Conservation (phyloP, 2,329 filamentous ascomycete genomes). For the Pezizomycotina sp. region DNA sequence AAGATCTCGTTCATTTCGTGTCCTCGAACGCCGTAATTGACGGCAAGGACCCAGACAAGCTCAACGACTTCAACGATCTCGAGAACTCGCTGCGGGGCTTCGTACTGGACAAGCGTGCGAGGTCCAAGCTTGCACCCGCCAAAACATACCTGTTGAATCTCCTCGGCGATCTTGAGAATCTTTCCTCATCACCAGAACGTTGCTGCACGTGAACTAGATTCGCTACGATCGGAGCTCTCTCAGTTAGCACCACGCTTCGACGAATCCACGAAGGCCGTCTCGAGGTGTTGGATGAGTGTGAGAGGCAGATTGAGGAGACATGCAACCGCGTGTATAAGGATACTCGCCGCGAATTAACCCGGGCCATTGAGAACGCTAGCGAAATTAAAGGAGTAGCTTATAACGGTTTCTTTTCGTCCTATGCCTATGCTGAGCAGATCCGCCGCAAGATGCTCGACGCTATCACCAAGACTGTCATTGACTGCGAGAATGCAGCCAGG, state of each 20-base stretch:
- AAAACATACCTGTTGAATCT: conserved; percentile 92
- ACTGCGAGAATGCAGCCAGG: conserved; percentile 76
- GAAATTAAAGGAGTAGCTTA: conserved; percentile 69
- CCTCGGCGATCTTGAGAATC: conserved; percentile 64
- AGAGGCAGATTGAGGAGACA: conserved; percentile 65
- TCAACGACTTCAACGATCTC: conserved; percentile 74
- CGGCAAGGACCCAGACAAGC: conserved; percentile 73
- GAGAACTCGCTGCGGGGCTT: conserved; percentile 82
- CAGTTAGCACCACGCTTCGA: conserved; percentile 76
- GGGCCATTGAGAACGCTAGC: conserved; percentile 61
- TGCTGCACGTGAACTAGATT: conserved; percentile 65
- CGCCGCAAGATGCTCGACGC: conserved; percentile 83
- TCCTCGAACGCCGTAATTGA: conserved; percentile 90
- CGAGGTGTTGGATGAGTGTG: conserved; percentile 66
- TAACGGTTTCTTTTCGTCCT: conserved; percentile 66
- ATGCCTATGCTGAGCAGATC: conserved; percentile 83
- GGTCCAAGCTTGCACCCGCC: conserved; percentile 87
- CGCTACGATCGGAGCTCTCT: conserved; percentile 62
- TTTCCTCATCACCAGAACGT: conserved; percentile 75
- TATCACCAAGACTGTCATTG: conserved; percentile 59
- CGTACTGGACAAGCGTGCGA: conserved; percentile 84
- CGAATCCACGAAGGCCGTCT: conserved; percentile 60
- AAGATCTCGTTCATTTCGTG: conserved; percentile 90
- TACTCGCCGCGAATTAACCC: conserved; percentile 56
- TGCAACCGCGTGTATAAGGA: conserved; percentile 74